A percentile compares a stretch with the other conserved stretches of the same genome.
Conservation (phyloP, 495 filamentous ascomycete genomes). For the Neurospora sp. region DNA sequence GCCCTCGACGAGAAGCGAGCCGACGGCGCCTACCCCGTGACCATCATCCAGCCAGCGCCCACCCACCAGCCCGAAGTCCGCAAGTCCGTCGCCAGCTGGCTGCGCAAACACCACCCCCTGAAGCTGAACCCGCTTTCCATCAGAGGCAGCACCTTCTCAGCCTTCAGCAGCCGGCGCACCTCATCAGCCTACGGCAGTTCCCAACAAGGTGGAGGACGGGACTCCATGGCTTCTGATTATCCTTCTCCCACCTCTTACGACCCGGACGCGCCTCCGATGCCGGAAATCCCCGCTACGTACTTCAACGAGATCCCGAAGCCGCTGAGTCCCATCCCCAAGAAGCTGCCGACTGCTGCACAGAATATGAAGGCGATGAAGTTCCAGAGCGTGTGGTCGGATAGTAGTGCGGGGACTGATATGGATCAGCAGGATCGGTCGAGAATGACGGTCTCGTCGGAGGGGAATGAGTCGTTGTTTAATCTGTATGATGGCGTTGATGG, state of each 20-base stretch:
- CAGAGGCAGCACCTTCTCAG: constrained; percentile 2
- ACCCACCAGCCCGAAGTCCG: constrained; percentile 7
- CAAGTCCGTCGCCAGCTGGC: constrained; percentile 13
- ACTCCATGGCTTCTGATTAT: background rate
- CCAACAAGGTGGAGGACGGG: background rate
- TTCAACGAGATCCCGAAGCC: background rate
- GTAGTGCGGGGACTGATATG: background rate
- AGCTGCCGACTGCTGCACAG: background rate
- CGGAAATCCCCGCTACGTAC: background rate
- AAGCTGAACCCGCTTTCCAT: constrained; percentile 10
- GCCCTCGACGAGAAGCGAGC: constrained; percentile 3
- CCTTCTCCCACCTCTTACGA: background rate
- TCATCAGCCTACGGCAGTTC: background rate
- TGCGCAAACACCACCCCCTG: constrained; percentile 14
- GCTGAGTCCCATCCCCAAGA: background rate
- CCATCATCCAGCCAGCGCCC: background rate
- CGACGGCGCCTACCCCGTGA: background rate
- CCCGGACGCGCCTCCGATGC: background rate
- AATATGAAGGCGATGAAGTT: background rate
- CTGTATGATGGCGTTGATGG: background rate
- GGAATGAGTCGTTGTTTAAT: background rate
- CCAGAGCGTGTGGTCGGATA: background rate
- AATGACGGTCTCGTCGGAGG: background rate
- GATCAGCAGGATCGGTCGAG: background rate
- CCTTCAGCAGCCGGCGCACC: background rate